Conservation (phyloP, 352 stramenopile species). For the Lagenidium sp. region DNA sequence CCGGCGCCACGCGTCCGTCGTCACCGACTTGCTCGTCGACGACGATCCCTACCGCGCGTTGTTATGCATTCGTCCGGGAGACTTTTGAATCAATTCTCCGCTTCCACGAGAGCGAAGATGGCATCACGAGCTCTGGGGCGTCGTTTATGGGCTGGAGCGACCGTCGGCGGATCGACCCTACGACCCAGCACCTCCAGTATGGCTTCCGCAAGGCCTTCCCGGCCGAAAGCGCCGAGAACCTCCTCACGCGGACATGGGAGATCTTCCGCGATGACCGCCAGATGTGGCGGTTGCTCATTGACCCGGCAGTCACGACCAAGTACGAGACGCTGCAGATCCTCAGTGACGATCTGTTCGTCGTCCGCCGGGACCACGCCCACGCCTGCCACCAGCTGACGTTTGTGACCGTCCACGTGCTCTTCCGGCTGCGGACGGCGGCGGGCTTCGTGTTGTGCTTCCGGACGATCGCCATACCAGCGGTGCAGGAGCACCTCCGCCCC, state of each 20-base stretch:
- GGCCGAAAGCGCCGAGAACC: constrained; percentile 8
- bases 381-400: constrained; percentile 32
- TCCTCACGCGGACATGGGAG: constrained; percentile 15
- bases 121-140: constrained; percentile 6
- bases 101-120: constrained; percentile 8
- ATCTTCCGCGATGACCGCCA: constrained; percentile 17
- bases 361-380: constrained; percentile 45
- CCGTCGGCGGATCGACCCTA: constrained; percentile 11
- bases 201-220: constrained; percentile 14
- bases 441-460: constrained; percentile 52
- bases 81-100: constrained; percentile 38
- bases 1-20: background rate
- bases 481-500: constrained; percentile 27
- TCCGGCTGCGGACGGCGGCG: constrained; percentile 42
- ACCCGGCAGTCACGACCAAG: constrained; percentile 27
- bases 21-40: too few relatives aligned
- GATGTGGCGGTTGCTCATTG: constrained; percentile 36
- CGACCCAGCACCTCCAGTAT: constrained; percentile 12
- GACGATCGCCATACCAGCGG: constrained; percentile 36
- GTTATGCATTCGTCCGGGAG: constrained; percentile 45
- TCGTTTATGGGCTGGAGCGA: constrained; percentile 13
- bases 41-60: too few relatives aligned
- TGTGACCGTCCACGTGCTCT: constrained; percentile 47
- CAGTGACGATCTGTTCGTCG: constrained; percentile 45
- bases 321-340: constrained; percentile 43